A percentile compares a stretch with the other conserved stretches of the same genome.
Conservation (phyloP, 345 rosid species). For the Brassica incana region DNA sequence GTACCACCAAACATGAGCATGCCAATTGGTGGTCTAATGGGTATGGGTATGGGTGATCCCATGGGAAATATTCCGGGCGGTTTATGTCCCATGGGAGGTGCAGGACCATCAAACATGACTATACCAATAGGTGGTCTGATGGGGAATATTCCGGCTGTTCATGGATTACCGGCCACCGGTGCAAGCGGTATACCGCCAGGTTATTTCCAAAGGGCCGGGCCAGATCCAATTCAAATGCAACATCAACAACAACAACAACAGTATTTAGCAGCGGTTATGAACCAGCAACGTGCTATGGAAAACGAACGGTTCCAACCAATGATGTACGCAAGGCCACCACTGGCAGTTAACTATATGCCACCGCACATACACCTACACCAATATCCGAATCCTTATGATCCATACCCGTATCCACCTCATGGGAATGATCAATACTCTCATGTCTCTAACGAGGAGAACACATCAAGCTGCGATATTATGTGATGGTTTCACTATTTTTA, state of each 20-base stretch:
- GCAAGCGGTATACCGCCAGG: slow-evolving; percentile 45
- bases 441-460: slow-evolving; percentile 79
- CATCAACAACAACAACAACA: slow-evolving; percentile 55
- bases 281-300: slow-evolving; percentile 83
- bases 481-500: slow-evolving; percentile 43
- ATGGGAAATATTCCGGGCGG: slow-evolving; percentile 31
- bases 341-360: slow-evolving; percentile 85
- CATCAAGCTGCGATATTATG: slow-evolving; percentile 89
- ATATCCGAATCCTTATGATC: slow-evolving; percentile 40
- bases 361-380: slow-evolving; percentile 36
- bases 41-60: slow-evolving; percentile 44
- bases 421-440: slow-evolving; percentile 47
- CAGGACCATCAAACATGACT: background rate
- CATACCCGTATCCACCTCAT: slow-evolving; percentile 41
- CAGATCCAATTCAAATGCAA: slow-evolving; percentile 46
- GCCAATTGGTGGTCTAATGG: slow-evolving; percentile 43
- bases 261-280: slow-evolving; percentile 74
- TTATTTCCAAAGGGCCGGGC: slow-evolving; percentile 69
- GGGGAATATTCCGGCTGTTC: slow-evolving; percentile 56
- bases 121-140: background rate
- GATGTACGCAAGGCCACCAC: slow-evolving; percentile 86
- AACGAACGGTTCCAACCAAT: slow-evolving; percentile 80
- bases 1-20: slow-evolving; percentile 48
- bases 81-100: background rate
- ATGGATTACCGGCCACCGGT: slow-evolving; percentile 70